These are phyloP conservation scores for Puccinellia tenuiflora DNA, from an alignment of 176 grass and related monocot genomes.

Conservation along the genomic window DNA sequence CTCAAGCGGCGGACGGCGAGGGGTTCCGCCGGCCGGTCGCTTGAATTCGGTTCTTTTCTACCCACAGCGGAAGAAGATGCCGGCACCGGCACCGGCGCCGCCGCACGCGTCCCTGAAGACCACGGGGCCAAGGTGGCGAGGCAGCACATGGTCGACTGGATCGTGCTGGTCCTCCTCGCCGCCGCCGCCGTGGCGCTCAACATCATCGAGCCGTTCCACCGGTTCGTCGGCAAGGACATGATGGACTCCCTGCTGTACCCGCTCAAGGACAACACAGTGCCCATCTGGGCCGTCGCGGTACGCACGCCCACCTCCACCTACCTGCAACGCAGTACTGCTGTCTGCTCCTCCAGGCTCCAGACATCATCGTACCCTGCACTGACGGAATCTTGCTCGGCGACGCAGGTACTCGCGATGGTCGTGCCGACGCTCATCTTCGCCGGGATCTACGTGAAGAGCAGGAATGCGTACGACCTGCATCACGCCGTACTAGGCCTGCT, in stretches of 20 bases:
- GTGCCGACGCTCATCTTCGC: slow-evolving; percentile 32
- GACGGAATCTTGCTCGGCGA: neutral
- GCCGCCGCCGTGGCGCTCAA: slow-evolving; percentile 42
- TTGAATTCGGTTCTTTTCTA: too few species aligned
- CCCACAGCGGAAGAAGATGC: slow-evolving; percentile 23
- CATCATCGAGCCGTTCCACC: slow-evolving; percentile 66
- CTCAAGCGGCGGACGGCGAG: neutral
- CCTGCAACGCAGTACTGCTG: too few species aligned
- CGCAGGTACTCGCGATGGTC: slow-evolving; percentile 14
- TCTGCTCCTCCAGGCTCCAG: too few species aligned
- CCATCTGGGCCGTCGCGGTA: slow-evolving; percentile 79
- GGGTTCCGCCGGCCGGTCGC: too few species aligned
- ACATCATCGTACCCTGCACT: too few species aligned
- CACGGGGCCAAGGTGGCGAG: slow-evolving; percentile 31
- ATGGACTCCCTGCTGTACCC: slow-evolving; percentile 58
- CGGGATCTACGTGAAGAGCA: slow-evolving; percentile 32
- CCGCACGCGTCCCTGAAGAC: slow-evolving; percentile 21
- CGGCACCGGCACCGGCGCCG: neutral
- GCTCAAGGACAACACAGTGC: slow-evolving; percentile 64
- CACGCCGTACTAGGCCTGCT: slow-evolving; percentile 45
- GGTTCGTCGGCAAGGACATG: slow-evolving; percentile 70
- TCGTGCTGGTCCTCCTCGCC: slow-evolving; percentile 44
- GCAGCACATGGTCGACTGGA: slow-evolving; percentile 51
- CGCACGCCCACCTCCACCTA: neutral
- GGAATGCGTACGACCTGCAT: slow-evolving; percentile 48